Evolutionary conservation across 306 rosid species (phyloP).

Genomic region (Benincasa hispida): DNA sequence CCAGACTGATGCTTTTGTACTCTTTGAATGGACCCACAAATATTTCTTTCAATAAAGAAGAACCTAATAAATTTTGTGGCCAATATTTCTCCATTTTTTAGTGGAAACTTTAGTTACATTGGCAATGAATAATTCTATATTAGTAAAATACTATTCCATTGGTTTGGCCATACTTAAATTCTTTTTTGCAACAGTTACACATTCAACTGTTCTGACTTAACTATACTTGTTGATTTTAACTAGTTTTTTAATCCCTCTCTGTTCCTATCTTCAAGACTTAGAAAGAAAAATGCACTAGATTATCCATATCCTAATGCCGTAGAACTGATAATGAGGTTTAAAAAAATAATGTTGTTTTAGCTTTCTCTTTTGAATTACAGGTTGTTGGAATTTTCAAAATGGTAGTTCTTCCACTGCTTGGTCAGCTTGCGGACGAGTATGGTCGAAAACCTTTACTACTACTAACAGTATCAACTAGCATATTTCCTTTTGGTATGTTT

Average conservation of each 20-base stretch:
- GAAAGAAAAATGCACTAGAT: not conserved
- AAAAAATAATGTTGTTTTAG: not conserved
- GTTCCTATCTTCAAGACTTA: not conserved
- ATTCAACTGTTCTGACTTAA: not conserved
- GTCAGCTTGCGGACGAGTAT: constrained; percentile 76
- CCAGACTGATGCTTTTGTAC: not conserved
- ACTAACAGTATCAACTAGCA: constrained; percentile 43
- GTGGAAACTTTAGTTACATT: not conserved
- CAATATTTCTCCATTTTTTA: not conserved
- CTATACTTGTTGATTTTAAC: not conserved
- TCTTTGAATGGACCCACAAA: not conserved
- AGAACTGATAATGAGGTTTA: not conserved
- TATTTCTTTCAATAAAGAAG: not conserved
- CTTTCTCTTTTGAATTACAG: constrained; percentile 16
- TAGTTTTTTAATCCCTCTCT: not conserved
- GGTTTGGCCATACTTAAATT: not conserved
- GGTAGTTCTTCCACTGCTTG: constrained; percentile 66
- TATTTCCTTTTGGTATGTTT: constrained; percentile 52
- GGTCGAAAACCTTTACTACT: constrained; percentile 77
- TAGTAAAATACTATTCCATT: not conserved
- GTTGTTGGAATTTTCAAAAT: constrained; percentile 68
- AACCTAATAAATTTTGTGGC: not conserved
- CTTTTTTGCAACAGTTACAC: not conserved
- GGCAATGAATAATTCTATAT: not conserved
- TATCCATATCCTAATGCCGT: not conserved